Evolutionary conservation across 2,329 filamentous ascomycete species (phyloP).

Genomic region (Hypoxylon rubiginosum): DNA sequence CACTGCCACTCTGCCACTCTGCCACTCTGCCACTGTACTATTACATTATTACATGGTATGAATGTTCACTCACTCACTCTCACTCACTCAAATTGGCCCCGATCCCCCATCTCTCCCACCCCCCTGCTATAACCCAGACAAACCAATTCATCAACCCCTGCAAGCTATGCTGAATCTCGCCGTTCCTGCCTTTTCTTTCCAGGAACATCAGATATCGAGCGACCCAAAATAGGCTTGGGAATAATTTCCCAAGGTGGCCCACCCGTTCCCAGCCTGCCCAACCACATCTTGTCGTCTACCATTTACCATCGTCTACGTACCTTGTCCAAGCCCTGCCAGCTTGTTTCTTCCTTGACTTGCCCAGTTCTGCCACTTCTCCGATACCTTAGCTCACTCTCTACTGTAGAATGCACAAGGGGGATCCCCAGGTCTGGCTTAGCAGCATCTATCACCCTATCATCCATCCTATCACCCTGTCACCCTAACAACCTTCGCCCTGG

Average conservation of each 20-base stretch:
- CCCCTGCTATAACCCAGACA: slow-evolving; percentile 41
- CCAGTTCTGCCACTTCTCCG: slow-evolving; percentile 7
- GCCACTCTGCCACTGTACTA: too few relatives aligned
- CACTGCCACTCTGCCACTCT: not conserved
- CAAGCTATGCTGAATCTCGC: slow-evolving; percentile 32
- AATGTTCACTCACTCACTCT: not conserved
- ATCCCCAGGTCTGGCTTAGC: slow-evolving; percentile 38
- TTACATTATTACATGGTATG: too few relatives aligned
- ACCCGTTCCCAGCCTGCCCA: slow-evolving; percentile 33
- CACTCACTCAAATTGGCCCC: slow-evolving; percentile 28
- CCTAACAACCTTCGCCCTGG: slow-evolving; percentile 43
- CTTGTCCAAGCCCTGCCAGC: slow-evolving; percentile 4
- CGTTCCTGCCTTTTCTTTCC: slow-evolving; percentile 39
- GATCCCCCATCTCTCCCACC: not conserved
- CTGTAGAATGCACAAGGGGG: slow-evolving; percentile 39
- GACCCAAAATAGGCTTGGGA: slow-evolving; percentile 38
- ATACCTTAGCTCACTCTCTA: slow-evolving; percentile 32
- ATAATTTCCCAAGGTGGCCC: slow-evolving; percentile 37
- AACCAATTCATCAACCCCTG: slow-evolving; percentile 36
- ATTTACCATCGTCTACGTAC: slow-evolving; percentile 25
- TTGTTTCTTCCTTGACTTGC: slow-evolving; percentile 24
- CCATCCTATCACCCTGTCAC: slow-evolving; percentile 29
- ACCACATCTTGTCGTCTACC: slow-evolving; percentile 28
- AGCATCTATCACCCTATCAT: not conserved
- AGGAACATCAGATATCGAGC: slow-evolving; percentile 39